Conservation (phyloP, 306 rosid species). For the Prunus salicina region DNA sequence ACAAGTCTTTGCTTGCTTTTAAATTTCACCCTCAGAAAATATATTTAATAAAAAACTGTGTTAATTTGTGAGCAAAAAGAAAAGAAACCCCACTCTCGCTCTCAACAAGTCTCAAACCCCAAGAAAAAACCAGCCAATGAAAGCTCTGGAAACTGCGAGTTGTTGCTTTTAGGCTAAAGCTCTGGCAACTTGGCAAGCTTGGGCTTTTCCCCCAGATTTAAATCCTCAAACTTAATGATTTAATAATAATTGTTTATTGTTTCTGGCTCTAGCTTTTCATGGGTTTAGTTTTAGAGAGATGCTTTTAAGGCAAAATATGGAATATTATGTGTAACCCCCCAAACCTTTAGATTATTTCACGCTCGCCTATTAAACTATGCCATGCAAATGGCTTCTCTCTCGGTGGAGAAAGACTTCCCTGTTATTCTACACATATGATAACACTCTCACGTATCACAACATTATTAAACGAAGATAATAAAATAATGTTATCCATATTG, state of each 20-base stretch:
- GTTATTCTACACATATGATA: too few species aligned
- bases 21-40: background rate
- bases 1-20: background rate
- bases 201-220: background rate
- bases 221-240: background rate
- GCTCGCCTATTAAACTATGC: constrained; percentile 30
- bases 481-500: fast-evolving
- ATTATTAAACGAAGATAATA: too few species aligned
- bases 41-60: background rate
- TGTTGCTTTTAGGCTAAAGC: background rate
- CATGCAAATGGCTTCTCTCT: background rate
- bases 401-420: background rate
- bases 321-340: constrained; percentile 35
- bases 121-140: constrained; percentile 1
- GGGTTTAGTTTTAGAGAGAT: background rate
- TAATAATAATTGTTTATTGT: background rate
- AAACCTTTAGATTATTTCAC: constrained; percentile 16
- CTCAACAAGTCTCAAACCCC: background rate
- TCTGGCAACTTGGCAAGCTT: background rate
- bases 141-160: background rate
- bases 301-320: constrained; percentile 36
- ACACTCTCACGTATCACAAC: fast-evolving
- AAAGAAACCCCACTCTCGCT: background rate
- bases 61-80: background rate
- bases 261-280: background rate